Base-by-base conservation (phyloP, 2,329 filamentous ascomycete genomes). In the Sphaerulina populicola region DNA sequence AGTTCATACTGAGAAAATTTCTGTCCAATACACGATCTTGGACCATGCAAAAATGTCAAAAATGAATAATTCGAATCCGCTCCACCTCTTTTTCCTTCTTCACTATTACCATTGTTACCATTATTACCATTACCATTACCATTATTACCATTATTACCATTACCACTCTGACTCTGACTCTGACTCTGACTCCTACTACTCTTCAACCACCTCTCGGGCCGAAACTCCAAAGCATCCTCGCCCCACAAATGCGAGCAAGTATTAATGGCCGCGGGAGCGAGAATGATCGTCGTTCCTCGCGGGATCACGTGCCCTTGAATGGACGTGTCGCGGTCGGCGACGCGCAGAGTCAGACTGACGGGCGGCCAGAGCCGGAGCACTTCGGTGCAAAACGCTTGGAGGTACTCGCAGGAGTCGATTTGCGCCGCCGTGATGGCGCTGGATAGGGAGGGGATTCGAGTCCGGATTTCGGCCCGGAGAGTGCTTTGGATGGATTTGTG, bases 21-120 rank as follows among this genome's bases (percentile, higher is more conserved):
- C 67, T 83, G 78, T 0, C 89, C 90, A 60, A 95, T 95, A 65
- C 90, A 95, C 63, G 83, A 86, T 47, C 89, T 74, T 1, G 89
- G 88, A 0, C 90, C 90, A 65, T 94, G 88, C 52, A 95, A 68
- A 69, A 95, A 95, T 0, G 87, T 91, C 69, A 91, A 66, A 61
- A 85, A 83, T 0, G 83, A 79, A 65, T 85, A 94, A 68, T 91
- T 93, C 58, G 77, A 87, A 12, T 76, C 73, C 1, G 87, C 84
- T 7, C 86, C 86, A 6, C 88, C 88, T 38, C 78, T 27, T 27
- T 27, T 27, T 27, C 23, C 23, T 27, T 27, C 23, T 27, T 27
- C 23, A 7, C 23, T 5, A 23, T 23, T 23, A 23, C 21, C 6
- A 6, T 23, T 23, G 21, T 6, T 23, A 6, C 6, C 6, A 23